Base-by-base conservation (phyloP, 331 rosid species). In the Stylosanthes scabra region DNA sequence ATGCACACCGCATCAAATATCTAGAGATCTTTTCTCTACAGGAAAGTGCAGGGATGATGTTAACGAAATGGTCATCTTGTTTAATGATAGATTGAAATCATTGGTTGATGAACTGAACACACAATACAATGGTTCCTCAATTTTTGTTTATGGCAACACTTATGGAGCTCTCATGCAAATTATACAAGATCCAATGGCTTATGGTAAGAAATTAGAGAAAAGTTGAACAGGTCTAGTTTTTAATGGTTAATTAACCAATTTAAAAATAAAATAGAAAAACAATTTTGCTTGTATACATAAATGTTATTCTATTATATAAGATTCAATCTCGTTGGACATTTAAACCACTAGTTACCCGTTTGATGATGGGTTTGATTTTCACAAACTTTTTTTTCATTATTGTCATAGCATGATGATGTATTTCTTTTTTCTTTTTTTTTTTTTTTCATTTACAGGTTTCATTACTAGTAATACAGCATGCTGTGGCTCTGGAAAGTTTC, bases 1-100 rank as follows among this genome's bases (percentile, higher is more conserved):
- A 11, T 83, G 88, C 72, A 70, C 69, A 63, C 88, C 85, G 0
- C 59, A 59, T 13, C 88, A 80, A 59, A 63, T 79, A 69, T 68
- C 73, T 42, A 2, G 11, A 59, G 72, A 61, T 15, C 3, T 12
- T 56, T 31, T 12, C 34, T 81, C 70, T 7, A 14, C 52, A 1
- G 83, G 81, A 34, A 50, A 64, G 54, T 80, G 85, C 29, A 8
- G 27, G 7, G 0, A 8, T 11, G 11, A 1, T 41, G 69, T 70
- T 28, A 80, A 84, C 14, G 49, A 73, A 41, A 51, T 80, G 0
- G 76, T 60, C 13, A 41, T 9, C 3, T 13, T 74, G 51, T 84
- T 80, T 58, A 80, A 84, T 78, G 74, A 1, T 2, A n/a, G 14
- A n/a, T 51, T 81, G 75, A 81, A 51, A 60, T 65, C 81, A 28